Conservation (phyloP, 2,329 filamentous ascomycete species). For the Penicillium sclerotiorum region DNA sequence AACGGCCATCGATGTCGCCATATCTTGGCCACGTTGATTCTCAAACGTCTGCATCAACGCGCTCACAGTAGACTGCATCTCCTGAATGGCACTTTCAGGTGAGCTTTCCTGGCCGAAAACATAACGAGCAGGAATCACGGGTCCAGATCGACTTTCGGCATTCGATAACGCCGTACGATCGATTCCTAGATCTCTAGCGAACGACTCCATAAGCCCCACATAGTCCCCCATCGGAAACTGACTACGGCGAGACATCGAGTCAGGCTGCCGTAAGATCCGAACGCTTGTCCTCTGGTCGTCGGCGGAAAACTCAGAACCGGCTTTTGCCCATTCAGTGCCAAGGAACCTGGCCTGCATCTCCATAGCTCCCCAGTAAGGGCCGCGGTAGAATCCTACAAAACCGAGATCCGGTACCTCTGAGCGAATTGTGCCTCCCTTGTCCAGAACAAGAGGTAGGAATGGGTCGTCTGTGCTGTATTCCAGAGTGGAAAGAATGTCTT, state of each 20-base stretch:
- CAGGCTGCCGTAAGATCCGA: slow-evolving; percentile 23
- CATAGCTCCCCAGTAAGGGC: slow-evolving; percentile 84
- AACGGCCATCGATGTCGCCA: slow-evolving; percentile 66
- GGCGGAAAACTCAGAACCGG: slow-evolving; percentile 21
- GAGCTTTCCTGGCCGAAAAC: slow-evolving; percentile 30
- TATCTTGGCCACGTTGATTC: slow-evolving; percentile 47
- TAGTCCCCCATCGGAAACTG: slow-evolving; percentile 89
- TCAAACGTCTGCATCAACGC: slow-evolving; percentile 41
- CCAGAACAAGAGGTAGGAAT: slow-evolving; percentile 66
- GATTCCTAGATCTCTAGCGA: slow-evolving; percentile 63
- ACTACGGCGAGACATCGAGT: slow-evolving; percentile 39
- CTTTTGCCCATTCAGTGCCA: slow-evolving; percentile 59
- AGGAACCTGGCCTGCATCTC: slow-evolving; percentile 80
- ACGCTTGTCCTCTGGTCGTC: slow-evolving; percentile 27
- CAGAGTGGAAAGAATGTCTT: slow-evolving; percentile 58
- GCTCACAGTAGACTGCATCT: slow-evolving; percentile 51
- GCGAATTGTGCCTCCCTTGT: slow-evolving; percentile 67
- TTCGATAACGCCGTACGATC: slow-evolving; percentile 42
- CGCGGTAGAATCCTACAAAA: slow-evolving; percentile 82
- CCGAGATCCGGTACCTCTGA: slow-evolving; percentile 65
- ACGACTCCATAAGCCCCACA: slow-evolving; percentile 71
- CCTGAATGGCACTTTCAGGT: slow-evolving; percentile 3
- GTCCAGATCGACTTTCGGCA: slow-evolving; percentile 38
- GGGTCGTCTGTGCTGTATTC: slow-evolving; percentile 58
- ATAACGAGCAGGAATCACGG: slow-evolving; percentile 61